Conservation (phyloP, 176 grass and related monocot species). For the Carex pumila region DNA sequence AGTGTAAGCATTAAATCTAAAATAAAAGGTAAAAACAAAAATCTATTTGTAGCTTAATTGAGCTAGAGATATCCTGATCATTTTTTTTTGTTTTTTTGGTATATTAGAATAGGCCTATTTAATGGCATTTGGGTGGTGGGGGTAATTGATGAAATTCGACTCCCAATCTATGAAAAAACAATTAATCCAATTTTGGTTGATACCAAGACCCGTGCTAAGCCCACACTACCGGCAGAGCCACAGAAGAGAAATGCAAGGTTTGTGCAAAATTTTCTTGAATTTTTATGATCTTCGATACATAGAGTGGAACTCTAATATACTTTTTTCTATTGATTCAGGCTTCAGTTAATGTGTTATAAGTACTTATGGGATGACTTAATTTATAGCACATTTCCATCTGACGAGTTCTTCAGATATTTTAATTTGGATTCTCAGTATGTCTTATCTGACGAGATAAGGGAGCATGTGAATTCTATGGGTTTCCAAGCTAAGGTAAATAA, state of each 20-base stretch:
- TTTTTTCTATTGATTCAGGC: conserved; percentile 40
- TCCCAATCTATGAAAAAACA: conserved; percentile 30
- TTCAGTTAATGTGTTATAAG: conserved; percentile 98
- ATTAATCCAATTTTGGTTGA: conserved; percentile 59
- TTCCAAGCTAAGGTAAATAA: conserved; percentile 56
- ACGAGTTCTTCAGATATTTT: conserved; percentile 79
- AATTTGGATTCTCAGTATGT: conserved; percentile 44
- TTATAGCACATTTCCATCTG: conserved; percentile 31
- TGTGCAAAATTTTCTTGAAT: neutral
- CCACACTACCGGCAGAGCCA: conserved; percentile 47
- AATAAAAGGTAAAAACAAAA: neutral
- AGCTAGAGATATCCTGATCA: neutral
- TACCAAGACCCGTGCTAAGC: conserved; percentile 64
- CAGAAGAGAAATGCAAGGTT: conserved; percentile 97
- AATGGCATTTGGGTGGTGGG: conserved; percentile 78
- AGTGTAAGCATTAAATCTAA: conserved; percentile 43
- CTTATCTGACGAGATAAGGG: conserved; percentile 57
- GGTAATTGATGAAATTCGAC: conserved; percentile 80
- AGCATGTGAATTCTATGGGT: conserved; percentile 51
- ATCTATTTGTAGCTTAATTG: neutral
- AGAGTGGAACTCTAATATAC: neutral
- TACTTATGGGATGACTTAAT: conserved; percentile 76
- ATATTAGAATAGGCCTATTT: conserved; percentile 51
- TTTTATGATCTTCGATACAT: neutral
- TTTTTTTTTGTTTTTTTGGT: neutral